Evolutionary conservation across 352 stramenopile species (phyloP).

Genomic region (Globisporangium iwayamae): DNA sequence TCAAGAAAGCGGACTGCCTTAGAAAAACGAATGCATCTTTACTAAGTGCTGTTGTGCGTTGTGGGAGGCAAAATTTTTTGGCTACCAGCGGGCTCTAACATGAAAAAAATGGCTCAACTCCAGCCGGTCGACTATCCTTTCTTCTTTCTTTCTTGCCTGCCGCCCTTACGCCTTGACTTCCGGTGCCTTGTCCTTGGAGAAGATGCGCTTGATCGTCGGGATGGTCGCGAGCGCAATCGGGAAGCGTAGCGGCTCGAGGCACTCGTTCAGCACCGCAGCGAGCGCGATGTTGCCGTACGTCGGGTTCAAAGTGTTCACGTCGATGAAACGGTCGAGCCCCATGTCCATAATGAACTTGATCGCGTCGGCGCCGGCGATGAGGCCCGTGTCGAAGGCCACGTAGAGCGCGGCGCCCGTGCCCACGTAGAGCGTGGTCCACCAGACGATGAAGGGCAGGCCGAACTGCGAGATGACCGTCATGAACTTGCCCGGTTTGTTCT

Average conservation of each 20-base stretch:
- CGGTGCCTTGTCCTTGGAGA: constrained; percentile 40
- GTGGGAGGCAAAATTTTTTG: neutral
- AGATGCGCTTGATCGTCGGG: constrained; percentile 66
- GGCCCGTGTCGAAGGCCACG: constrained; percentile 62
- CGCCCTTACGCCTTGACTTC: constrained; percentile 11
- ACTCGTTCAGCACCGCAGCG: constrained; percentile 84
- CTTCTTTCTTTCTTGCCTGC: neutral
- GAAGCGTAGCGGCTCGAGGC: constrained; percentile 80
- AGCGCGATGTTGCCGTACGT: constrained; percentile 86
- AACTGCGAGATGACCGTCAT: constrained; percentile 80
- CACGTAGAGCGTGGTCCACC: constrained; percentile 80
- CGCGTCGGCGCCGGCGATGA: constrained; percentile 69
- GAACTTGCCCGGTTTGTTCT: constrained; percentile 76
- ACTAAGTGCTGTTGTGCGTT: neutral
- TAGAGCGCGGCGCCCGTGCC: constrained; percentile 72
- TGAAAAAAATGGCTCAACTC: neutral
- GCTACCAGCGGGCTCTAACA: constrained; percentile 3
- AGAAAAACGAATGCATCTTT: neutral
- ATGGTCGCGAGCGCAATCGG: constrained; percentile 84
- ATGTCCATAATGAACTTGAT: constrained; percentile 84
- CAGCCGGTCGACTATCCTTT: constrained; percentile 2
- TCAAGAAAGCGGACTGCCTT: neutral
- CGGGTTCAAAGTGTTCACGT: constrained; percentile 71
- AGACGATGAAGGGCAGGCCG: constrained; percentile 79
- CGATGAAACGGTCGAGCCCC: constrained; percentile 74